A percentile compares a stretch with the other conserved stretches of the same genome.
Conservation (phyloP, 1,284 basidiomycete genomes). For the Puccinia polysora region DNA sequence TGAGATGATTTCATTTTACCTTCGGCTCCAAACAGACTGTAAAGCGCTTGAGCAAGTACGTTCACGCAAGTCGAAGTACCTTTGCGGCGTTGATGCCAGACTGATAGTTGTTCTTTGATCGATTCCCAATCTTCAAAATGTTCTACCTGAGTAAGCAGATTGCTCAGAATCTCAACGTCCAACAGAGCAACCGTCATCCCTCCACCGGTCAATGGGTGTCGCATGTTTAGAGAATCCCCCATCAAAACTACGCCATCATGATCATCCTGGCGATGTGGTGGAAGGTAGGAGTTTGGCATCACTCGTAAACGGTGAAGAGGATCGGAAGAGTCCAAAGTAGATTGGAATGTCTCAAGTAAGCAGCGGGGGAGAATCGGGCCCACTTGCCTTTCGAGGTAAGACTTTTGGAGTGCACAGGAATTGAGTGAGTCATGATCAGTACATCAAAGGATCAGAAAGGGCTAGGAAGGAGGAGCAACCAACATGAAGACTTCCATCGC, state of each 20-base stretch:
- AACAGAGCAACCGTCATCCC: slow-evolving; percentile 91
- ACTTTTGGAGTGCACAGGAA: slow-evolving; percentile 54
- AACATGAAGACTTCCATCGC: slow-evolving; percentile 56
- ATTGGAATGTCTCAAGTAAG: slow-evolving; percentile 63
- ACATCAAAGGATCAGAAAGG: neutral
- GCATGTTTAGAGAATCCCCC: slow-evolving; percentile 98
- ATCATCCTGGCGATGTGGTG: slow-evolving; percentile 66
- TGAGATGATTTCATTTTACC: slow-evolving; percentile 10
- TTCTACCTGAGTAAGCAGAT: slow-evolving; percentile 58
- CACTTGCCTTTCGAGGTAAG: slow-evolving; percentile 66
- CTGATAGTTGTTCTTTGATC: slow-evolving; percentile 61
- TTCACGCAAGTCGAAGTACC: slow-evolving; percentile 76
- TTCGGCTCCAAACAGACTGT: slow-evolving; percentile 80
- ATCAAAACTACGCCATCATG: slow-evolving; percentile 75
- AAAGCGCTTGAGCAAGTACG: slow-evolving; percentile 81
- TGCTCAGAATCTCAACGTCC: slow-evolving; percentile 71
- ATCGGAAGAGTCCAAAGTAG: slow-evolving; percentile 60
- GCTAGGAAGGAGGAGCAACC: slow-evolving; percentile 46
- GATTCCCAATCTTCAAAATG: slow-evolving; percentile 62
- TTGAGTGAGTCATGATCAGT: neutral
- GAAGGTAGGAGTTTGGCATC: slow-evolving; percentile 96
- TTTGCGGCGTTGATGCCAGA: slow-evolving; percentile 82
- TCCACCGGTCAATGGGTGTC: slow-evolving; percentile 91
- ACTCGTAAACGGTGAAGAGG: slow-evolving; percentile 65
- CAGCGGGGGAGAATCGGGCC: slow-evolving; percentile 71